Conservation (phyloP, 73 alveolate genomes). For the Paraurostyla sp. region DNA sequence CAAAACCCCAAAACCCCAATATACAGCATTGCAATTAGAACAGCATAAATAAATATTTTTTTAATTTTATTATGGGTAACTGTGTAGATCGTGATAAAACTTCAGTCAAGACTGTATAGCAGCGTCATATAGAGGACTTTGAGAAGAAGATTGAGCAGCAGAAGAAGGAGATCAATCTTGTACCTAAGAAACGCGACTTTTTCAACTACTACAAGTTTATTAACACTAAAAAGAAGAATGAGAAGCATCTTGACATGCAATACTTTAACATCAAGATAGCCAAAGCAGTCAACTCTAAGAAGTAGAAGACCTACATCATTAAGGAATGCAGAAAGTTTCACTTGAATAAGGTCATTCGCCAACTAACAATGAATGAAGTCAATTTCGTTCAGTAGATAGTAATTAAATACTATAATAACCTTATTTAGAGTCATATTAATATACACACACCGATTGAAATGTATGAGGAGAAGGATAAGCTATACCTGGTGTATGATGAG, state of each 20-base stretch:
- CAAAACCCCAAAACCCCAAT: too few species aligned
- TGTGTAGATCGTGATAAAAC: neutral
- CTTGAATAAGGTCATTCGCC: constrained; percentile 35
- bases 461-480: constrained; percentile 46
- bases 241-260: constrained; percentile 38
- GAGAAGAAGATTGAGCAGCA: neutral
- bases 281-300: constrained; percentile 8
- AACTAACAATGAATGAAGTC: constrained; percentile 44
- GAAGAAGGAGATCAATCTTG: constrained; percentile 3
- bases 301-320: constrained; percentile 1
- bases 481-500: constrained; percentile 37
- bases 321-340: constrained; percentile 50
- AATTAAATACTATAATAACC: too few species aligned
- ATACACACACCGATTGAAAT: constrained; percentile 51
- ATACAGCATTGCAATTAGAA: too few species aligned
- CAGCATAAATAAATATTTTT: too few species aligned
- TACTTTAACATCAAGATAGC: constrained; percentile 51
- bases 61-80: too few species aligned
- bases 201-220: constrained; percentile 34
- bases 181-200: constrained; percentile 30
- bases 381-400: constrained; percentile 6
- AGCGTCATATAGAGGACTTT: neutral
- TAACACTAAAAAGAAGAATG: constrained; percentile 23
- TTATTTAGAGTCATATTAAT: constrained; percentile 57
- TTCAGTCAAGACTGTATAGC: neutral